Conservation (phyloP, 129 eudicot species). For the Ambrosia artemisiifolia region DNA sequence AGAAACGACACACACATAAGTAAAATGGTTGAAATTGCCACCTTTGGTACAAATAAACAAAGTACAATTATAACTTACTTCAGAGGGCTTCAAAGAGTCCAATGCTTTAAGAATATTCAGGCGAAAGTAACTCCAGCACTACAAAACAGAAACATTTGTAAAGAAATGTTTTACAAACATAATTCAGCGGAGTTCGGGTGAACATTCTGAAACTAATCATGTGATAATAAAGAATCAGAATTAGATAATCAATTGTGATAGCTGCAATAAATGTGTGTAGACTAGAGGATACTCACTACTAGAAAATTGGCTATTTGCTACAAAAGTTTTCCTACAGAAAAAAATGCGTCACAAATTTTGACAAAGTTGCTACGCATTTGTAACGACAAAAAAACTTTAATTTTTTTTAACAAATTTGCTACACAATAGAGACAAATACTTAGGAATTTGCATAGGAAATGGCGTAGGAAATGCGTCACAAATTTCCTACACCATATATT, state of each 20-base stretch:
- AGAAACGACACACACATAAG: not conserved
- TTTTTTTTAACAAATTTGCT: no score
- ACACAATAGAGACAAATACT: no score
- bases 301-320: no score
- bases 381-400: no score
- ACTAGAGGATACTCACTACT: not conserved
- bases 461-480: no score
- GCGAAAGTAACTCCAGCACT: conserved; percentile 99
- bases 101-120: conserved; percentile 87
- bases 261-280: not conserved
- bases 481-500: no score
- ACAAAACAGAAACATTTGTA: conserved; percentile 20
- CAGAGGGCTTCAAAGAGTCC: conserved; percentile 75
- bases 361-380: no score
- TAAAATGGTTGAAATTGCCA: not conserved
- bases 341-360: no score
- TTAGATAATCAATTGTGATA: not conserved
- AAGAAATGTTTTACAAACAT: not conserved
- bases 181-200: conserved; percentile 2
- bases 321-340: no score
- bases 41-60: not conserved
- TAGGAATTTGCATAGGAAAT: no score
- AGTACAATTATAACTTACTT: conserved; percentile 45
- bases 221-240: conserved; percentile 6
- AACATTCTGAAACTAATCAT: conserved; percentile 3